Evolutionary conservation across 2,329 filamentous ascomycete species (phyloP).

Genomic region (Macrophomina phaseolina): DNA sequence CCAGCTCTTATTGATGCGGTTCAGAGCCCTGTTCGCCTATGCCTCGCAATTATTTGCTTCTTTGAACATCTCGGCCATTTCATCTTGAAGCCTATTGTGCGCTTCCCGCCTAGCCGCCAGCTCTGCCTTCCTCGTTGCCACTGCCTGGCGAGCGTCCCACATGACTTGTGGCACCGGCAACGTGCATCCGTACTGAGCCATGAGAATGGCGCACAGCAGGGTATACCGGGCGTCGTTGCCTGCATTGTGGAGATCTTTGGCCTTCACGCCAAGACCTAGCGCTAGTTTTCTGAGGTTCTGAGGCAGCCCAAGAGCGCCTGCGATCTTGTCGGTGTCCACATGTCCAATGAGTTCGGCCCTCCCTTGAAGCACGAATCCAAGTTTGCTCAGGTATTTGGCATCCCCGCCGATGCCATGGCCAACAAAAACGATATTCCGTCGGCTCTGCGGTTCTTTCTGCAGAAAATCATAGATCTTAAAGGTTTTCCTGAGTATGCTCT

Average conservation of each 20-base stretch:
- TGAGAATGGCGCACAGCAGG: constrained; percentile 69
- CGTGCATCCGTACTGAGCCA: constrained; percentile 19
- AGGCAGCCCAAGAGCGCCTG: constrained; percentile 32
- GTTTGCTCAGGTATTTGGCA: constrained; percentile 69
- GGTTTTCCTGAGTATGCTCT: neutral
- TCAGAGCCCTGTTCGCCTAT: neutral
- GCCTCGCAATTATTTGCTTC: neutral
- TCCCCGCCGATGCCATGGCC: constrained; percentile 76
- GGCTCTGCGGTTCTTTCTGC: constrained; percentile 27
- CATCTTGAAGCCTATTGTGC: neutral
- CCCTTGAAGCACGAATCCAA: constrained; percentile 61
- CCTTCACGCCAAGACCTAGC: constrained; percentile 65
- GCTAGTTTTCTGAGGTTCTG: constrained; percentile 68
- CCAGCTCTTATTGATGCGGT: no score
- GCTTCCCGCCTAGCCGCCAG: neutral
- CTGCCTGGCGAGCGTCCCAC: neutral
- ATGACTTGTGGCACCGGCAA: neutral
- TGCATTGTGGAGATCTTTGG: constrained; percentile 78
- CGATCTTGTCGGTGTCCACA: constrained; percentile 3
- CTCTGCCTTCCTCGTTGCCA: neutral
- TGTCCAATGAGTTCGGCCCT: constrained; percentile 62
- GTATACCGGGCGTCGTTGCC: constrained; percentile 86
- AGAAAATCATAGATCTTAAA: constrained; percentile 27
- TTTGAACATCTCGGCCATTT: neutral
- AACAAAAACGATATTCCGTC: constrained; percentile 67